These are phyloP conservation scores for Pseudogymnoascus sp. DNA, from an alignment of 2,329 filamentous ascomycete genomes.

Conservation along the genomic window DNA sequence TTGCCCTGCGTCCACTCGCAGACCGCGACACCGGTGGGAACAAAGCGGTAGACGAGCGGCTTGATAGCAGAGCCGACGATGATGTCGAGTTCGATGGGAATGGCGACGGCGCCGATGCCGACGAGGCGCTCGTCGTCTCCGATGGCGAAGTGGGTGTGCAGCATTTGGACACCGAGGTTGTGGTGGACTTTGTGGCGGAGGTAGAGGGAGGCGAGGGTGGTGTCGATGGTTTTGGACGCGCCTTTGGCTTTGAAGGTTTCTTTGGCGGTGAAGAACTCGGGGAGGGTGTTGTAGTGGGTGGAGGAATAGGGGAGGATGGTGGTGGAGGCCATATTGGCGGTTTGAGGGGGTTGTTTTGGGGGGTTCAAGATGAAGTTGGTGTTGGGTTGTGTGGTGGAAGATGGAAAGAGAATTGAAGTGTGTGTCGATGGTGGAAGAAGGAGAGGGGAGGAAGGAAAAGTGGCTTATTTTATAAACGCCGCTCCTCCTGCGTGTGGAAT, in stretches of 20 bases:
- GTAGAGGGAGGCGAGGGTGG: not conserved
- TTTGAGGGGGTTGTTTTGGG: not conserved
- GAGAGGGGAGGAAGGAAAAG: not conserved
- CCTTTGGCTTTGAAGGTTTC: not conserved
- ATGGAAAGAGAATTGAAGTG: not conserved
- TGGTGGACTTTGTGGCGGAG: constrained; percentile 31
- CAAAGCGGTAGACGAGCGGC: not conserved
- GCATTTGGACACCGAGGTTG: constrained; percentile 23
- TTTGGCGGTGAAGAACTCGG: not conserved
- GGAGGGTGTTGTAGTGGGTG: not conserved
- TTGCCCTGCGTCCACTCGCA: not conserved
- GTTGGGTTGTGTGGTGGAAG: not conserved
- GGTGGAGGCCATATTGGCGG: not conserved
- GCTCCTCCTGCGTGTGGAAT: not conserved
- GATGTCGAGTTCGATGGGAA: not conserved
- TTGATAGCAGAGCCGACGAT: not conserved
- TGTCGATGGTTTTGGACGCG: not conserved
- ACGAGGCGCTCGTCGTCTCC: constrained; percentile 29
- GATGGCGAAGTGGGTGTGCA: constrained; percentile 31
- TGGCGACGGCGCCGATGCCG: constrained; percentile 11
- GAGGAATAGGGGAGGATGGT: not conserved
- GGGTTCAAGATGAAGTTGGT: not conserved
- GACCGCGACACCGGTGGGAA: not conserved
- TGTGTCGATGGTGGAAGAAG: not conserved
- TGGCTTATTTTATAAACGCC: not conserved